Percentiles rank a stretch among this genome's conserved stretches.
These are phyloP conservation scores for Zostera marina DNA, from an alignment of 116 monocot species.

Conservation along the genomic window DNA sequence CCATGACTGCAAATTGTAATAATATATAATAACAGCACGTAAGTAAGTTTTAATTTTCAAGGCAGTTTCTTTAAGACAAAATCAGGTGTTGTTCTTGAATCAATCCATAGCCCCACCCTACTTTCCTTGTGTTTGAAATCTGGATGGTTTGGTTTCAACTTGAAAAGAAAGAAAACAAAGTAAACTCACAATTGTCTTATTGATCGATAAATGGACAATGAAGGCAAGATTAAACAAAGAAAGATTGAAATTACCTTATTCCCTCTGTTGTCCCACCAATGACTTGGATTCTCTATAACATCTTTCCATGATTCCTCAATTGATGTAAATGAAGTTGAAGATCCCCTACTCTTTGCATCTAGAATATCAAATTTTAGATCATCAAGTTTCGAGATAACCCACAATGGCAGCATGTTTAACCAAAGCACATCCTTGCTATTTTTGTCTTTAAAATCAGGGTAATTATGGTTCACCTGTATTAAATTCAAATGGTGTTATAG, in stretches of 20 bases:
- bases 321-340: not conserved
- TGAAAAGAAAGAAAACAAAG: conserved; percentile 1
- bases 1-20: too few species aligned
- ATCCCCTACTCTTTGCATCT: not conserved
- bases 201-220: not conserved
- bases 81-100: conserved; percentile 23
- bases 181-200: not conserved
- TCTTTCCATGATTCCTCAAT: conserved; percentile 36
- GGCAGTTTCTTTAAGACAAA: conserved; percentile 27
- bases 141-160: conserved; percentile 29
- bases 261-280: conserved; percentile 59
- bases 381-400: conserved; percentile 28
- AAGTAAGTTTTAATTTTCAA: not conserved
- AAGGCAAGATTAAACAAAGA: not conserved
- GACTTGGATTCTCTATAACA: conserved; percentile 35
- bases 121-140: conserved; percentile 71
- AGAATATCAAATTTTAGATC: conserved; percentile 20
- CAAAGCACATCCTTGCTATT: conserved; percentile 27
- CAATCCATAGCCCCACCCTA: conserved; percentile 43
- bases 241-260: conserved; percentile 22
- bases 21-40: too few species aligned
- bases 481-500: not conserved
- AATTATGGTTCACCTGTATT: conserved; percentile 36
- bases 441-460: conserved; percentile 74
- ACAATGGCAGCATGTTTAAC: conserved; percentile 44